Percentiles rank a stretch among this genome's conserved stretches.
Evolutionary conservation across 2,329 filamentous ascomycete species (phyloP).

Genomic region (Tolypocladium sp.): DNA sequence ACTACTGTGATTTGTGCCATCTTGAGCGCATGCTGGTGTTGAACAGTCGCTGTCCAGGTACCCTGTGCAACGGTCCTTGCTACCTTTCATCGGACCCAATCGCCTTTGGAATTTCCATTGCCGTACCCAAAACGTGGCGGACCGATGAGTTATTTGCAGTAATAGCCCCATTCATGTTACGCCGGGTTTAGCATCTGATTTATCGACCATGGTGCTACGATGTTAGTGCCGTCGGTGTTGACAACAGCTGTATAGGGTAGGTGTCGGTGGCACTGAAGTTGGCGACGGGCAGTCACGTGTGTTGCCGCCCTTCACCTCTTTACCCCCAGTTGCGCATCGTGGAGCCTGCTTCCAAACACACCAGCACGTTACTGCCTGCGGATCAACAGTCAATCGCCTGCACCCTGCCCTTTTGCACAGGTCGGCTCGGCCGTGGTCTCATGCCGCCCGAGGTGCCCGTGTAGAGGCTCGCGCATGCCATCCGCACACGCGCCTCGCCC

Average conservation of each 20-base stretch:
- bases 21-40: too few relatives aligned
- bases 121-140: background rate
- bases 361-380: background rate
- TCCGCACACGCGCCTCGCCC: background rate
- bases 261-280: background rate
- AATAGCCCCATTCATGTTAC: too few relatives aligned
- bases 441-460: background rate
- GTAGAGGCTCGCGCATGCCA: background rate
- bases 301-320: background rate
- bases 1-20: background rate
- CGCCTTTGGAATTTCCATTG: background rate
- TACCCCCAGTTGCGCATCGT: slow-evolving; percentile 11
- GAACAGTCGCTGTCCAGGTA: too few relatives aligned
- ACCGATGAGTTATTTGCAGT: too few relatives aligned
- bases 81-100: background rate
- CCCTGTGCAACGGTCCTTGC: too few relatives aligned
- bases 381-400: background rate
- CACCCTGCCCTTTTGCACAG: background rate
- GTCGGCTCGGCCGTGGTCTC: background rate
- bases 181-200: background rate
- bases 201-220: background rate
- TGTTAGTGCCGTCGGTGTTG: background rate
- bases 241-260: background rate
- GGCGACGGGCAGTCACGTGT: background rate
- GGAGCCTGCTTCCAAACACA: background rate